These are phyloP conservation scores for Secale cereale DNA, from an alignment of 176 grass and related monocot genomes.

Conservation along the genomic window DNA sequence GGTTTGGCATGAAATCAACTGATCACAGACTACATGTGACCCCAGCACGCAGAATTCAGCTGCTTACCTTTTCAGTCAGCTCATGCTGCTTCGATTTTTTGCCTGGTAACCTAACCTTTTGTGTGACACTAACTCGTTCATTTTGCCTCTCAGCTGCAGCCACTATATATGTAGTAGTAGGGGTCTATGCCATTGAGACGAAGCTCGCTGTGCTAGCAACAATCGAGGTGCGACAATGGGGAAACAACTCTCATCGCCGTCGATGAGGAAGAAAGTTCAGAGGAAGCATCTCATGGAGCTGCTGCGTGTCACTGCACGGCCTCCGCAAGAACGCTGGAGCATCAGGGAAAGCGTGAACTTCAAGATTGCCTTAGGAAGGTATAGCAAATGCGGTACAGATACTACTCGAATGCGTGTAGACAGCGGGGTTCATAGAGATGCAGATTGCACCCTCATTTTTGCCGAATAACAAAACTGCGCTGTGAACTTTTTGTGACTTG, in stretches of 20 bases:
- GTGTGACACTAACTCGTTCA: neutral
- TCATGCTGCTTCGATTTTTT: neutral
- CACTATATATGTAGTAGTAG: neutral
- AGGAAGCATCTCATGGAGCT: neutral
- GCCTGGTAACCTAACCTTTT: neutral
- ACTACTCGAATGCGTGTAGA: neutral
- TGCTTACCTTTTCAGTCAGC: neutral
- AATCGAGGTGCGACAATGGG: neutral
- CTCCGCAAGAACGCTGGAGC: conserved; percentile 29
- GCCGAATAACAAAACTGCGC: neutral
- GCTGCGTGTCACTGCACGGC: neutral
- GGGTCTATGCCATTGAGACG: neutral
- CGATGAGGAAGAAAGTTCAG: neutral
- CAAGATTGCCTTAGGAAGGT: conserved; percentile 24
- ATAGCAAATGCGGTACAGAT: neutral
- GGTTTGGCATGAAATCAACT: neutral
- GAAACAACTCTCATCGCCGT: neutral
- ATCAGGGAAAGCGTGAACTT: conserved; percentile 33
- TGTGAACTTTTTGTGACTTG: neutral
- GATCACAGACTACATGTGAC: neutral
- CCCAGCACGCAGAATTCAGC: neutral
- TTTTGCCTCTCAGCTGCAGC: neutral
- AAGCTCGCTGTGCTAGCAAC: neutral
- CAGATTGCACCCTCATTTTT: neutral
- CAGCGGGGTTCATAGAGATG: neutral